Evolutionary conservation across 2,329 filamentous ascomycete species (phyloP).

Genomic region (Talaromyces islandicus): DNA sequence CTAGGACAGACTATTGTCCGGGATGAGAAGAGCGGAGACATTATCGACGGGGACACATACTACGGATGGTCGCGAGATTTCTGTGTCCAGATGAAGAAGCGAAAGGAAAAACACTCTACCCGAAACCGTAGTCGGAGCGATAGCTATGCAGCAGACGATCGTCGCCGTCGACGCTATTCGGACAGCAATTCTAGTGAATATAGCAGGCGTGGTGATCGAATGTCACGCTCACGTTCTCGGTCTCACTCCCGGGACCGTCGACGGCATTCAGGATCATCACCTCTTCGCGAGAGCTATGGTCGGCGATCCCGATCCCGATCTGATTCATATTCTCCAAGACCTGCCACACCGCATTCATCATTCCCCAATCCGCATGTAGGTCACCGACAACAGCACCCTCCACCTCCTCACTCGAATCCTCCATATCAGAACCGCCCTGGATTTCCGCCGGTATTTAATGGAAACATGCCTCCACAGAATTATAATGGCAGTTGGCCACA

Average conservation of each 20-base stretch:
- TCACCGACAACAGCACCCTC: constrained; percentile 3
- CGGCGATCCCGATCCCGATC: constrained; percentile 22
- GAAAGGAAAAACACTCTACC: constrained; percentile 27
- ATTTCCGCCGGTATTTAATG: constrained; percentile 13
- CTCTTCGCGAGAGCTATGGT: neutral
- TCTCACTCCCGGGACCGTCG: constrained; percentile 15
- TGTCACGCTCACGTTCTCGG: constrained; percentile 25
- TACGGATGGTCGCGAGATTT: constrained; percentile 83
- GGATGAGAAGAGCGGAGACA: constrained; percentile 61
- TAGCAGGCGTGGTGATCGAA: constrained; percentile 18
- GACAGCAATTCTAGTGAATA: constrained; percentile 27
- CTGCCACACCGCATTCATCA: constrained; percentile 15
- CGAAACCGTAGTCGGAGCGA: constrained; percentile 33
- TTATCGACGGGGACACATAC: constrained; percentile 65
- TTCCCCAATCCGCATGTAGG: constrained; percentile 13
- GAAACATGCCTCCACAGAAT: constrained; percentile 21
- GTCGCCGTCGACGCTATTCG: constrained; percentile 36
- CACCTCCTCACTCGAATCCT: constrained; percentile 11
- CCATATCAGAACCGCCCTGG: constrained; percentile 3
- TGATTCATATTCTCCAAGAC: constrained; percentile 28
- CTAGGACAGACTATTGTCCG: constrained; percentile 64
- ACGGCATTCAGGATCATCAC: constrained; percentile 22
- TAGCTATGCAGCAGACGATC: constrained; percentile 22
- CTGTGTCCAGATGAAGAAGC: constrained; percentile 70
- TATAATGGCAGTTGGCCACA: constrained; percentile 32